Evolutionary conservation across 176 grass and related monocot genomes (phyloP).

Genomic region (Coix lacrymajobi): DNA sequence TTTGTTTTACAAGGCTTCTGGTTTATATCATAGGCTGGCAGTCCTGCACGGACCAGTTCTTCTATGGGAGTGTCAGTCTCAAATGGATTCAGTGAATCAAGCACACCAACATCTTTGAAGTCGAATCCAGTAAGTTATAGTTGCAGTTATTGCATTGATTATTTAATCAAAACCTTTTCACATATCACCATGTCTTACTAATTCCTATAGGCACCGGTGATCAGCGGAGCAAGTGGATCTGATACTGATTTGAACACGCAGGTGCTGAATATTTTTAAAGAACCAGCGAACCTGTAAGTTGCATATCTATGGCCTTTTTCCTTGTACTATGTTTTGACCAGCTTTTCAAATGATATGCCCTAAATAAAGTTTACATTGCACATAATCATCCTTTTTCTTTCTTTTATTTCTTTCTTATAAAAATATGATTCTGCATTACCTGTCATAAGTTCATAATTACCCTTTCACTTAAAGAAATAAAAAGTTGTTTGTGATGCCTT

Average conservation of each 20-base stretch:
- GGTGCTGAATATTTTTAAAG: slow-evolving; percentile 69
- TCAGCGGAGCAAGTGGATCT: slow-evolving; percentile 26
- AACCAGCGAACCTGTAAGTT: slow-evolving; percentile 83
- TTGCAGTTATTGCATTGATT: neutral
- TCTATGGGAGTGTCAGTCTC: slow-evolving; percentile 25
- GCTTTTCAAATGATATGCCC: neutral
- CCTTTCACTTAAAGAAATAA: neutral
- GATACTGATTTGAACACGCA: slow-evolving; percentile 52
- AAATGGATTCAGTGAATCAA: slow-evolving; percentile 31
- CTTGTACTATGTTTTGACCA: neutral
- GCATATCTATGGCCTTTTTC: neutral
- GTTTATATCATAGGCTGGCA: slow-evolving; percentile 41
- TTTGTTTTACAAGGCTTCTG: neutral
- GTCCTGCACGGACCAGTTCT: slow-evolving; percentile 27
- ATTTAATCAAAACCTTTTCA: neutral
- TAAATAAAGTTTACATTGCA: neutral
- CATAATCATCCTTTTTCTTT: neutral
- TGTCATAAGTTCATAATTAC: neutral
- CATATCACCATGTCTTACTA: neutral
- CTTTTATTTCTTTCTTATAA: neutral
- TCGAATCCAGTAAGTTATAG: slow-evolving; percentile 57
- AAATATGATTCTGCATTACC: neutral
- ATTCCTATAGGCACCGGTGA: slow-evolving; percentile 15
- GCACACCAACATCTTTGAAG: slow-evolving; percentile 34
- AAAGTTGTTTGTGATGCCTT: neutral